These are phyloP conservation scores for Nicotiana paniculata DNA, from an alignment of 257 asterid genomes.

Conservation along the genomic window DNA sequence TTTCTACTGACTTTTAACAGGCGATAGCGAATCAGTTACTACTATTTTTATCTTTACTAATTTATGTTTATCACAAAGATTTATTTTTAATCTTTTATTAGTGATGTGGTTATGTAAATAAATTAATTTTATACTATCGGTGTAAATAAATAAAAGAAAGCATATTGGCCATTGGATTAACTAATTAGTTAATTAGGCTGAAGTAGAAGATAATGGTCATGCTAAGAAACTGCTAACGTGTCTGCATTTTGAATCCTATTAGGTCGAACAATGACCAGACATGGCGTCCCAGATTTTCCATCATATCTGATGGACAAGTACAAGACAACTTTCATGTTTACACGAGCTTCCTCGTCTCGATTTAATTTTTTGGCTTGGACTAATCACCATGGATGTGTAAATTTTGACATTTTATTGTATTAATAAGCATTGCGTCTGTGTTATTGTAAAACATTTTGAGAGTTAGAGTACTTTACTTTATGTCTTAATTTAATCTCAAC, in stretches of 20 bases:
- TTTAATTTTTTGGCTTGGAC: not conserved
- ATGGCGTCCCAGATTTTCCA: not conserved
- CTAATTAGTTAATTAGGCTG: not conserved
- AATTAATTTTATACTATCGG: too few species aligned
- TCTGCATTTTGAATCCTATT: not conserved
- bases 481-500: too few species aligned
- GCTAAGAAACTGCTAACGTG: too few species aligned
- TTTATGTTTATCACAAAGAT: not conserved
- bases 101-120: too few species aligned
- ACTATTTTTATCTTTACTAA: not conserved
- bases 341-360: not conserved
- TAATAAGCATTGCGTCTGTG: not conserved
- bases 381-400: not conserved
- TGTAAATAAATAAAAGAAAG: not conserved
- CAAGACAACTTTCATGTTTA: not conserved
- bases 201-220: not conserved
- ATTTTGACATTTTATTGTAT: not conserved
- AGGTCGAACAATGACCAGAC: not conserved
- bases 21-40: not conserved
- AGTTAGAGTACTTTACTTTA: too few species aligned
- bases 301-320: not conserved
- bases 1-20: not conserved
- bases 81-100: too few species aligned
- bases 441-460: not conserved
- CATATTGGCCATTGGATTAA: not conserved